Conservation (phyloP, 2,329 filamentous ascomycete species). For the Arthrobotrys iridis region DNA sequence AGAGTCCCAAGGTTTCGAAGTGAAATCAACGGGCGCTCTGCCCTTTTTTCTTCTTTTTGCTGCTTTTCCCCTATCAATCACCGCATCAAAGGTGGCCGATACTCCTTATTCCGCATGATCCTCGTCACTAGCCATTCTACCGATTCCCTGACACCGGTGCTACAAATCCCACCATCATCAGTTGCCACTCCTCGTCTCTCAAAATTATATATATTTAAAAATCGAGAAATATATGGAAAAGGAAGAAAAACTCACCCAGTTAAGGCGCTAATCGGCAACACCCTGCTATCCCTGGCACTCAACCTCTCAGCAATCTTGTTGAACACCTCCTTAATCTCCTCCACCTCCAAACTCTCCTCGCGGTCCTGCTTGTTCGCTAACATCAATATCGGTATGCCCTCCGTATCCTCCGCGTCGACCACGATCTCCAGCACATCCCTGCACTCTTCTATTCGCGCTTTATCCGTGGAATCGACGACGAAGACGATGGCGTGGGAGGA, state of each 20-base stretch:
- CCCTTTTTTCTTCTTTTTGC: background rate
- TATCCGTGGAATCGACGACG: conserved; percentile 93
- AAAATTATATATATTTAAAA: background rate
- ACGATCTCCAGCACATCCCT: conserved; percentile 88
- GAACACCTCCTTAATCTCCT: conserved; percentile 96
- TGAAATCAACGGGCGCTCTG: background rate
- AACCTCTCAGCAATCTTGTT: conserved; percentile 78
- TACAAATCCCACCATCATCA: conserved; percentile 57
- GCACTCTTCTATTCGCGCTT: conserved; percentile 88
- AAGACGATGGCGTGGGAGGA: conserved; percentile 97
- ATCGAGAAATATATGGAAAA: background rate
- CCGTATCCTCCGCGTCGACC: conserved; percentile 83
- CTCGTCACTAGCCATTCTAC: conserved; percentile 95
- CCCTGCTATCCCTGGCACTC: conserved; percentile 91
- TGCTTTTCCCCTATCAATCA: too few species aligned
- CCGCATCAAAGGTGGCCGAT: conserved; percentile 89
- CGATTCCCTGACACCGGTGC: conserved; percentile 86
- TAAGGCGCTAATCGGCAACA: conserved; percentile 90
- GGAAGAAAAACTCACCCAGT: conserved; percentile 66
- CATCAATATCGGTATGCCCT: conserved; percentile 89
- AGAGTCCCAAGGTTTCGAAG: too few species aligned
- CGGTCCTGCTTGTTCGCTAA: conserved; percentile 97
- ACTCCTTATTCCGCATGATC: conserved; percentile 97
- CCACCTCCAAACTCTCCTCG: conserved; percentile 97
- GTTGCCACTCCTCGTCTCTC: background rate